Percentiles rank a stretch among this genome's conserved stretches.
Conservation (phyloP, 2,329 filamentous ascomycete genomes). For the Blastomyces parvus region DNA sequence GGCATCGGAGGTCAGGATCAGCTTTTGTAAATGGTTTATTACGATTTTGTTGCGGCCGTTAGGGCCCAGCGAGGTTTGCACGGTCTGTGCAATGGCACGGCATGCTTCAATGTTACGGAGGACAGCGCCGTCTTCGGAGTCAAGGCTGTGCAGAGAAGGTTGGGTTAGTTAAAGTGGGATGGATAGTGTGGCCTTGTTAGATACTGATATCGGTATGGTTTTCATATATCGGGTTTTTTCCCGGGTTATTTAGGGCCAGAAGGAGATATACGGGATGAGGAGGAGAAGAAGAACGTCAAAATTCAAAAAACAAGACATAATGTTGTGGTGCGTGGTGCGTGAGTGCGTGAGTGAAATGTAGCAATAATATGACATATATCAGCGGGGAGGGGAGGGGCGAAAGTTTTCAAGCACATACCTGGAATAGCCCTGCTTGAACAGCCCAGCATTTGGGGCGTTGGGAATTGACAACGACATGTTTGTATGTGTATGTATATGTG, state of each 20-base stretch:
- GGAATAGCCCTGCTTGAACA: constrained; percentile 96
- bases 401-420: constrained; percentile 52
- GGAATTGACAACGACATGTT: constrained; percentile 94
- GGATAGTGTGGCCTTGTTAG: background rate
- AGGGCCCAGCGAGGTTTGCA: constrained; percentile 91
- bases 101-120: constrained; percentile 98
- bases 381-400: constrained; percentile 8
- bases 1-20: constrained; percentile 97
- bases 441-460: constrained; percentile 78
- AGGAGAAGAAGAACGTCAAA: constrained; percentile 17
- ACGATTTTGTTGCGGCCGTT: constrained; percentile 99
- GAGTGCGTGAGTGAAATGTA: background rate
- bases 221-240: background rate
- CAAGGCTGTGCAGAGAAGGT: constrained; percentile 58
- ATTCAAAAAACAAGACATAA: constrained; percentile 11
- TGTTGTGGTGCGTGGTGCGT: background rate
- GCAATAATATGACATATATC: background rate
- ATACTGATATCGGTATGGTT: background rate
- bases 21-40: constrained; percentile 99
- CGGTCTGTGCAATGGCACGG: constrained; percentile 86
- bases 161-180: constrained; percentile 11
- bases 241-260: constrained; percentile 8
- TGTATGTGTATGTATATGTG: constrained; percentile 8
- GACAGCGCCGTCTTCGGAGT: constrained; percentile 97
- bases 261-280: constrained; percentile 9